Evolutionary conservation across 140 eudicot species (phyloP), one percentile per base, ranked within the genome.

Genomic region (Cichorium intybus): DNA sequence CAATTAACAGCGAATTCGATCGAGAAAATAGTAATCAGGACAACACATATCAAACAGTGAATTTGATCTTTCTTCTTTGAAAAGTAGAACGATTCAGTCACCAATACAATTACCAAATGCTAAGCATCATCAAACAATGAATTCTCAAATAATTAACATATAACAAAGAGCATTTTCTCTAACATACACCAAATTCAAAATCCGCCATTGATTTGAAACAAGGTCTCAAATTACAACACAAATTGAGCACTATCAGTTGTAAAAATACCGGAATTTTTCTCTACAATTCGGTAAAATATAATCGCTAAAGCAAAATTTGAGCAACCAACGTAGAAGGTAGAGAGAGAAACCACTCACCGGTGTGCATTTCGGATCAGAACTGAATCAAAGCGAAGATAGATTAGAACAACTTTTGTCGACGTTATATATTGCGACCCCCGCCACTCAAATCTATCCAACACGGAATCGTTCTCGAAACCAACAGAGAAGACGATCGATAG

Each of bases 321-420:
- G 34, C 14, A 58, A 50, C 2, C 20, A 29, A 26, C 24, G 50
- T 45, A 11, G 34, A 59, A 22, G 15, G 51, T n/a, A 55, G 46
- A 47, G 60, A 31, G 27, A 58, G 53, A 48, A 70, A 49, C 6
- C 10, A 50, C 48, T 35, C 10, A 61, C 70, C 76, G 22, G 47
- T 26, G 54, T 71, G 56, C 31, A 70, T 11, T 7, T 24, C 43
- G 46, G 74, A 53, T 62, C 37, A 71, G 76, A 71, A 58, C 75
- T 61, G 43, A 63, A 71, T 71, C 56, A 63, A 39, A 61, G 69
- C 62, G 47, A 37, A 61, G 35, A 60, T 61, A 20, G 70, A 50
- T 62, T 12, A 50, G 69, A 70, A 50, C 31, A 50, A 24, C 48
- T 17, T 45, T 35, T 71, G 76, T 71, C 60, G 61, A 61, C 26